These are phyloP conservation scores for Fraxinus quadrangulata DNA, from an alignment of 257 asterid species.

Conservation along the genomic window DNA sequence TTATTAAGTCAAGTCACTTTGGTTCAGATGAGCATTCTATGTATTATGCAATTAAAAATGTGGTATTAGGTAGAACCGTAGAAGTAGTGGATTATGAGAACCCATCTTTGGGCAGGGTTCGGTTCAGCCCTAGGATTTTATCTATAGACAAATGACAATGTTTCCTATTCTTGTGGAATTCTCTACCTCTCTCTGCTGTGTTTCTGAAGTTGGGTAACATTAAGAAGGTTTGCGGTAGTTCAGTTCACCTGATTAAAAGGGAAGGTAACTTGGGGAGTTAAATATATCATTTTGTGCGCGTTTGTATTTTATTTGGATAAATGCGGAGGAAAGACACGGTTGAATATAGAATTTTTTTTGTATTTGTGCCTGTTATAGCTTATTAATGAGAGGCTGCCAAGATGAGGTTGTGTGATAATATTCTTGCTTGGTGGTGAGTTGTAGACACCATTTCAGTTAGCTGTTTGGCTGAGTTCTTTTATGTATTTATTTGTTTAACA, in stretches of 20 bases:
- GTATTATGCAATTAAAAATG: conserved; percentile 6
- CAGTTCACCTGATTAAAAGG: too few species aligned
- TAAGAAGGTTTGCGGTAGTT: not conserved
- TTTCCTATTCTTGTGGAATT: not conserved
- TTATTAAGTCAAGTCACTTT: not conserved
- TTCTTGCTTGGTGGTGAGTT: not conserved
- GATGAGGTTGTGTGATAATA: not conserved
- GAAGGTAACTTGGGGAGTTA: too few species aligned
- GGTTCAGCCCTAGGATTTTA: not conserved
- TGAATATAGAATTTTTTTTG: too few species aligned
- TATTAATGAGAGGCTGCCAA: not conserved
- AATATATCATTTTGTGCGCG: too few species aligned
- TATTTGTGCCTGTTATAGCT: not conserved
- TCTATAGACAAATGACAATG: not conserved
- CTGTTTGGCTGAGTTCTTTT: not conserved
- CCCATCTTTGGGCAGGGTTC: not conserved
- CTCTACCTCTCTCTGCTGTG: not conserved
- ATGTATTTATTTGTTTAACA: not conserved
- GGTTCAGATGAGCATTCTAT: not conserved
- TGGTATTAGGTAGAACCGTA: not conserved
- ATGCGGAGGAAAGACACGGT: too few species aligned
- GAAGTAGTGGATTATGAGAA: not conserved
- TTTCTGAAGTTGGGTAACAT: not conserved
- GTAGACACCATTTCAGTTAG: not conserved
- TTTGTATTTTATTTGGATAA: too few species aligned